Evolutionary conservation across 441 rosid species (phyloP), one percentile per base, ranked within the genome.

Genomic region (Erodium moschatum): DNA sequence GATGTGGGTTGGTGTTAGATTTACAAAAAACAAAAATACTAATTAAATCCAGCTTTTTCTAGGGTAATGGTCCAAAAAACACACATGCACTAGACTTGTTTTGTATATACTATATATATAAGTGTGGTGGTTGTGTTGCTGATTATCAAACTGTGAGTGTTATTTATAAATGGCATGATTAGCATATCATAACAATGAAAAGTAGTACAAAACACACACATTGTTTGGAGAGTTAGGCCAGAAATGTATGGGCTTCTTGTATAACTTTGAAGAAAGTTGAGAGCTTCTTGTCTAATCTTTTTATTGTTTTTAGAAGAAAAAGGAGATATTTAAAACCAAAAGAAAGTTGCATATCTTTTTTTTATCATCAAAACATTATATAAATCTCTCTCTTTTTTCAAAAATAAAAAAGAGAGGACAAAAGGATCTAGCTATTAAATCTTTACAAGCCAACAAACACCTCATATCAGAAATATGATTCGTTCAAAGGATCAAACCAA

Each of bases 161-260:
- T 50, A 40, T 40, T 40, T 40, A 10, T 40, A 10, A 40, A 61
- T 63, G 66, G 69, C 74, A 78, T 75, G 69, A 83, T 78, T 83
- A 76, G 74, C 35, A 64, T 70, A 75, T 82, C 78, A 82, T 75
- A 27, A 67, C 18, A 73, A 40, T 0, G 38, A 48, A 75, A 74
- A 70, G 79, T 62, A 11, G 67, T n/a, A 11, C 13, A 50, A n/a
- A 16, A 54, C 11, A 40, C 12, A 40, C 5, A 40, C 46, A 40
- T 33, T 2, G 4, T 40, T 40, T 40, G 46, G 42, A 35, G 42
- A 44, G 73, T 72, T 66, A 66, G 68, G 68, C 72, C 69, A 66
- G 38, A 27, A 27, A 29, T 58, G 68, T 58, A 5, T 38, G 67
- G 21, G 52, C 62, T 70, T 48, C 2, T 48, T 48, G 16, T 48